These are phyloP conservation scores for Candida nanaspora DNA, from an alignment of 805 yeast species.

Conservation along the genomic window DNA sequence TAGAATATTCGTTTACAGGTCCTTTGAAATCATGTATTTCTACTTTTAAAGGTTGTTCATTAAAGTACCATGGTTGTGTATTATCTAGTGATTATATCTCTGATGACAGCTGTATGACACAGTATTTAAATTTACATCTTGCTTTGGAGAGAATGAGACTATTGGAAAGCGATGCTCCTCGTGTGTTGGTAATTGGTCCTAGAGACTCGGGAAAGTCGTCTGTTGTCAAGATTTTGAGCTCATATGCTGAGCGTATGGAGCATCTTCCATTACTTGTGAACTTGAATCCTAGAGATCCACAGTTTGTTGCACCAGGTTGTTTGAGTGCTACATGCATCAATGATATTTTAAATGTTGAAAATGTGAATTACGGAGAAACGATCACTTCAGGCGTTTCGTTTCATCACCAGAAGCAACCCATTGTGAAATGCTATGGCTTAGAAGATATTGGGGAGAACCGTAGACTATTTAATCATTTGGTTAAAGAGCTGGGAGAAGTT, in stretches of 20 bases:
- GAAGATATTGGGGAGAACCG: constrained; percentile 51
- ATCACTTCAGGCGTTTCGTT: constrained; percentile 68
- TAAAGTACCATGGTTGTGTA: constrained; percentile 42
- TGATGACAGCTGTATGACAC: constrained; percentile 62
- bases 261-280: constrained; percentile 67
- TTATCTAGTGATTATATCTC: constrained; percentile 53
- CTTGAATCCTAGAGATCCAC: constrained; percentile 59
- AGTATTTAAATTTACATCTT: constrained; percentile 64
- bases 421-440: constrained; percentile 75
- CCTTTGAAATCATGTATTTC: constrained; percentile 44
- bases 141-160: constrained; percentile 55
- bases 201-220: constrained; percentile 74
- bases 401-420: constrained; percentile 83
- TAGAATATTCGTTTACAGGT: constrained; percentile 51
- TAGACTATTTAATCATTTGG: constrained; percentile 42
- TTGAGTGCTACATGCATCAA: constrained; percentile 78
- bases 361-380: constrained; percentile 67
- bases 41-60: constrained; percentile 58
- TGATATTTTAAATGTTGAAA: constrained; percentile 71
- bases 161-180: constrained; percentile 29
- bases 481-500: constrained; percentile 33
- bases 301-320: constrained; percentile 65
- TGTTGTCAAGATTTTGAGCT: constrained; percentile 55
- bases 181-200: constrained; percentile 70
- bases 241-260: constrained; percentile 73